These are phyloP conservation scores for Endothia cerciana DNA, from an alignment of 2,329 filamentous ascomycete species.

Conservation along the genomic window DNA sequence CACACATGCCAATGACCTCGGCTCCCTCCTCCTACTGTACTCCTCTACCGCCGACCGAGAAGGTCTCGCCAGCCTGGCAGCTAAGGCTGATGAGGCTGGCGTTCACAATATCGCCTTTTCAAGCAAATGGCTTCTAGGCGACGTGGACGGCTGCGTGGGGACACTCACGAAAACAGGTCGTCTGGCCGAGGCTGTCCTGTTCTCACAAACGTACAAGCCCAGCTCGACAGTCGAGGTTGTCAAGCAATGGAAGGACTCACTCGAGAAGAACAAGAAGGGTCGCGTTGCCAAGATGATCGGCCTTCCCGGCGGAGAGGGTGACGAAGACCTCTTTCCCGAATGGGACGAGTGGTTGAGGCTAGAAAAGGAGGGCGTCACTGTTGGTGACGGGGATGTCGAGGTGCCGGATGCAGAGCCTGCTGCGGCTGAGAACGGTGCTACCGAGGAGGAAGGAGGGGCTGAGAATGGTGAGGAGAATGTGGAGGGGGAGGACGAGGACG, in stretches of 20 bases:
- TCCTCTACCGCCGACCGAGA: constrained; percentile 80
- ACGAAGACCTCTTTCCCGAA: constrained; percentile 90
- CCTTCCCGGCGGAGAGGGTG: constrained; percentile 68
- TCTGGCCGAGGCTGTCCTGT: constrained; percentile 83
- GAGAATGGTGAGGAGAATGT: constrained; percentile 12
- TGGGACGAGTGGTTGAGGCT: constrained; percentile 90
- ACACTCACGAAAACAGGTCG: constrained; percentile 79
- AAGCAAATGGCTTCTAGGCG: constrained; percentile 83
- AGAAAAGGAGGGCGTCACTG: constrained; percentile 70
- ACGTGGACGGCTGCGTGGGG: constrained; percentile 80
- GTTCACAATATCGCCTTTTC: constrained; percentile 94
- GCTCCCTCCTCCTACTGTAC: constrained; percentile 85
- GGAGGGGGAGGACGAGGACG: constrained; percentile 25
- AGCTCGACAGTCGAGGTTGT: constrained; percentile 71
- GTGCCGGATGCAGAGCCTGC: constrained; percentile 34
- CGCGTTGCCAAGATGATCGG: constrained; percentile 85
- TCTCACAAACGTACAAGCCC: constrained; percentile 95
- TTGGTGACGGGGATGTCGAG: constrained; percentile 35
- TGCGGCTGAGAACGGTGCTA: constrained; percentile 34
- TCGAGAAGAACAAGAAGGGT: constrained; percentile 84
- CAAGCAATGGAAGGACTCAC: constrained; percentile 76
- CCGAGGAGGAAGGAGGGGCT: constrained; percentile 29
- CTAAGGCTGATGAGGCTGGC: constrained; percentile 74
- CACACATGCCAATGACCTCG: constrained; percentile 84
- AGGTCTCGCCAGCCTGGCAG: constrained; percentile 73